Conservation (phyloP, 1,284 basidiomycete genomes). For the Trametes polyzona region DNA sequence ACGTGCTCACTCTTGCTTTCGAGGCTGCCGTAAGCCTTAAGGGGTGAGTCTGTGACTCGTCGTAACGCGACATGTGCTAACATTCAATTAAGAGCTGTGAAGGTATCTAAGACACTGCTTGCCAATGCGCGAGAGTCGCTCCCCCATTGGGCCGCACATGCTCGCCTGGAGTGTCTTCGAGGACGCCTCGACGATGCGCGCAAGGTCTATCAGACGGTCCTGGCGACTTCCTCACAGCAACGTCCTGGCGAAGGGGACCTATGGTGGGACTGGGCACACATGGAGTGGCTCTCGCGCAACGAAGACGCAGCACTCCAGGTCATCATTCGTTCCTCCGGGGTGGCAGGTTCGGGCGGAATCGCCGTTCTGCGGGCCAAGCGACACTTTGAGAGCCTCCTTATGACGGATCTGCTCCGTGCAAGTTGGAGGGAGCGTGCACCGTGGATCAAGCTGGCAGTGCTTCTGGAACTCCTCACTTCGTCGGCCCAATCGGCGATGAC, state of each 20-base stretch:
- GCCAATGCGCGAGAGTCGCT: slow-evolving; percentile 68
- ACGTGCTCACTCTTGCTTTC: slow-evolving; percentile 64
- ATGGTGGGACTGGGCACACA: slow-evolving; percentile 90
- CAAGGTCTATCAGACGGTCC: slow-evolving; percentile 80
- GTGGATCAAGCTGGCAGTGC: slow-evolving; percentile 65
- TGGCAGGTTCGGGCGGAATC: slow-evolving; percentile 55
- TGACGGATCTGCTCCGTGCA: slow-evolving; percentile 22
- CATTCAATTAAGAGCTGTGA: slow-evolving; percentile 58
- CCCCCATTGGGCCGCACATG: slow-evolving; percentile 81
- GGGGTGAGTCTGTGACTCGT: slow-evolving; percentile 45
- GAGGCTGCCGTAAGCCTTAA: slow-evolving; percentile 67
- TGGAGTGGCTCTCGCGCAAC: slow-evolving; percentile 79
- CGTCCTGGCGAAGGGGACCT: slow-evolving; percentile 51
- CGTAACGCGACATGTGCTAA: not conserved
- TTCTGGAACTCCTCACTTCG: slow-evolving; percentile 65
- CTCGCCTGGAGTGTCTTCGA: slow-evolving; percentile 76
- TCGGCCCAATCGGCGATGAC: slow-evolving; percentile 46
- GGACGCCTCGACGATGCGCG: slow-evolving; percentile 76
- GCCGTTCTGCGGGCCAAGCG: slow-evolving; percentile 62
- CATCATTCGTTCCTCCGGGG: slow-evolving; percentile 55
- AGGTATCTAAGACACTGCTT: slow-evolving; percentile 74
- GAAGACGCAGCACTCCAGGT: slow-evolving; percentile 54
- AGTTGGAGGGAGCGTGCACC: slow-evolving; percentile 60
- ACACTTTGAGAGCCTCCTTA: slow-evolving; percentile 52
- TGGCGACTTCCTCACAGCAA: slow-evolving; percentile 45